These are phyloP conservation scores for Aspergillus japonicus DNA, from an alignment of 2,329 filamentous ascomycete genomes.

Conservation along the genomic window DNA sequence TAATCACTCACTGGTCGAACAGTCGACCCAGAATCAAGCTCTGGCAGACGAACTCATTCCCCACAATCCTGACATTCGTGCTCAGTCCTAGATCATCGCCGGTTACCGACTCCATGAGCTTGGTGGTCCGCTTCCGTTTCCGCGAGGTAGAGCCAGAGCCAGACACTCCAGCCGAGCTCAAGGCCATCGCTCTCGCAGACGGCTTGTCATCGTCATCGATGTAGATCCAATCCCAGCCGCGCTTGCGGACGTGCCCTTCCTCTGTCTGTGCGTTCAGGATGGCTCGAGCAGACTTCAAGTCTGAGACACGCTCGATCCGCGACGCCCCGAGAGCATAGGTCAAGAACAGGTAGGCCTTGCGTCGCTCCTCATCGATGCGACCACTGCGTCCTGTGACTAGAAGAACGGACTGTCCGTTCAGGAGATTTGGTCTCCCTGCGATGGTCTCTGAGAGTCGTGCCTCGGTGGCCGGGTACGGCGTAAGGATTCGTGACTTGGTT, in stretches of 20 bases:
- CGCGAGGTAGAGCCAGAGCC: conserved; percentile 36
- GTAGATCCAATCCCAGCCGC: conserved; percentile 73
- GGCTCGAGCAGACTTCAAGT: conserved; percentile 63
- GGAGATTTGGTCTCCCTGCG: conserved; percentile 58
- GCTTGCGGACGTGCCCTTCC: conserved; percentile 42
- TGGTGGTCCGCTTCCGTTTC: conserved; percentile 45
- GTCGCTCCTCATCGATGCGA: conserved; percentile 63
- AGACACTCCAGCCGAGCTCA: conserved; percentile 19
- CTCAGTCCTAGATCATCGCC: conserved; percentile 36
- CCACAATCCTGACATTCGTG: conserved; percentile 64
- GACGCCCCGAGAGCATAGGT: conserved; percentile 74
- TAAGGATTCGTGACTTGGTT: conserved; percentile 69
- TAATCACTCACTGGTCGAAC: conserved; percentile 55
- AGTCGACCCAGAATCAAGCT: conserved; percentile 84
- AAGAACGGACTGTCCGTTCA: conserved; percentile 66
- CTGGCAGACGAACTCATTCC: conserved; percentile 86
- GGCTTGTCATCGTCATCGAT: conserved; percentile 64
- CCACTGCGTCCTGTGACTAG: conserved; percentile 65
- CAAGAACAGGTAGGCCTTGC: conserved; percentile 75
- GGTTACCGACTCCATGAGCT: conserved; percentile 23
- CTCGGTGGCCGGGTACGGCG: conserved; percentile 57
- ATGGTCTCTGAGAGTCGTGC: conserved; percentile 61
- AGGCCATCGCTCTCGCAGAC: conserved; percentile 50
- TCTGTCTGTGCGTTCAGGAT: conserved; percentile 50
- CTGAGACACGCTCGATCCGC: conserved; percentile 63